These are phyloP conservation scores for Pisolithus microcarpus DNA, from an alignment of 768 basidiomycete genomes.

Conservation along the genomic window DNA sequence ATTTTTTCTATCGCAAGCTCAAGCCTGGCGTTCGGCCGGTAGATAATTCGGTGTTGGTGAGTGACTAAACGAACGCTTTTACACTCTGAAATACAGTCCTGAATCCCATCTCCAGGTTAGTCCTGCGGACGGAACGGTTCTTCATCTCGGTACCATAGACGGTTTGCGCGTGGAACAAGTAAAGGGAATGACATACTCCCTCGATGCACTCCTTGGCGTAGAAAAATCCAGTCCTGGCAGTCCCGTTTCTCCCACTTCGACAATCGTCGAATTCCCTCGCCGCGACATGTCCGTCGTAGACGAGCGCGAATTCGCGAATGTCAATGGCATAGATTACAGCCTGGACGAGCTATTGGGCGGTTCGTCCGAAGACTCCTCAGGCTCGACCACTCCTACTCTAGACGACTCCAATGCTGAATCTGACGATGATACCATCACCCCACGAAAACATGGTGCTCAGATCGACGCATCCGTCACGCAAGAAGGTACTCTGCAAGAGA, in stretches of 20 bases:
- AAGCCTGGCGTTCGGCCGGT: slow-evolving; percentile 79
- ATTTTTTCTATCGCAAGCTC: slow-evolving; percentile 90
- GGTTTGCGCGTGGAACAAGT: slow-evolving; percentile 86
- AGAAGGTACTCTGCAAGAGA: slow-evolving; percentile 45
- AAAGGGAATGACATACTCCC: slow-evolving; percentile 95
- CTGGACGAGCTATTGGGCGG: slow-evolving; percentile 81
- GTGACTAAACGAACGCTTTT: slow-evolving; percentile 14
- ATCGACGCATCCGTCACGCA: slow-evolving; percentile 72
- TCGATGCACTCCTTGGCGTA: slow-evolving; percentile 86
- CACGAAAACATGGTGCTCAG: slow-evolving; percentile 56
- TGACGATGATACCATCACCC: slow-evolving; percentile 21
- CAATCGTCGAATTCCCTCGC: slow-evolving; percentile 35
- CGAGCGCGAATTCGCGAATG: slow-evolving; percentile 88
- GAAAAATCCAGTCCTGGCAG: slow-evolving; percentile 40
- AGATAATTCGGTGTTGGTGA: slow-evolving; percentile 63
- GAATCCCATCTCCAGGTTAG: slow-evolving; percentile 51
- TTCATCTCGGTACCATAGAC: slow-evolving; percentile 86
- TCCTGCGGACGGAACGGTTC: slow-evolving; percentile 87
- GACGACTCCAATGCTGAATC: slow-evolving; percentile 13
- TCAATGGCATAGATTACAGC: slow-evolving; percentile 95
- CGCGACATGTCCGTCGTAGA: slow-evolving; percentile 60
- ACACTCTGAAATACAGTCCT: neutral
- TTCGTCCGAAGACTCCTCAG: slow-evolving; percentile 34
- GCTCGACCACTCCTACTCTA: slow-evolving; percentile 28
- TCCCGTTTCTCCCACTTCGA: slow-evolving; percentile 35